Evolutionary conservation across 2,329 filamentous ascomycete species (phyloP).

Genomic region (Annulohypoxylon truncatum): DNA sequence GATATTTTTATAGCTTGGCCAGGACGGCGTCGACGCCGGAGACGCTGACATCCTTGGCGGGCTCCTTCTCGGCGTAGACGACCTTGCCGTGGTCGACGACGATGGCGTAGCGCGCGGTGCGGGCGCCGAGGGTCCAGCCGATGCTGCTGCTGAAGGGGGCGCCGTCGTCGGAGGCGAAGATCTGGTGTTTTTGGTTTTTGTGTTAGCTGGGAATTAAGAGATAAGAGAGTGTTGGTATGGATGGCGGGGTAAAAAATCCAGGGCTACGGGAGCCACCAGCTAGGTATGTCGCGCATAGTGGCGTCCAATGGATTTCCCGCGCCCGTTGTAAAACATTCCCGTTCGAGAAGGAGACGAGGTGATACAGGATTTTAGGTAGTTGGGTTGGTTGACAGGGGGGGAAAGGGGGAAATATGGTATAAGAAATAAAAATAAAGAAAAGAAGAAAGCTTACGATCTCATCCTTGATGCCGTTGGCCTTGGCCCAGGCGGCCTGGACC

Average conservation of each 20-base stretch:
- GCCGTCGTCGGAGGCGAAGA: constrained; percentile 79
- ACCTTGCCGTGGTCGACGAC: constrained; percentile 87
- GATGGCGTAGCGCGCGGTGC: constrained; percentile 83
- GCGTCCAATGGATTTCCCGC: constrained; percentile 9
- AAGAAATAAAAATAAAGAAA: not conserved
- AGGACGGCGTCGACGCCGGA: constrained; percentile 67
- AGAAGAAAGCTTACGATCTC: constrained; percentile 64
- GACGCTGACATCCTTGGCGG: constrained; percentile 53
- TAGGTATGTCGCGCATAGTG: constrained; percentile 11
- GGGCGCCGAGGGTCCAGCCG: constrained; percentile 80
- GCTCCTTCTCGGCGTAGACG: constrained; percentile 81
- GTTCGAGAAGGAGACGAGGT: not conserved
- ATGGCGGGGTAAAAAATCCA: constrained; percentile 2
- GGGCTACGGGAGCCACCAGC: not conserved
- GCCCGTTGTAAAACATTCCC: constrained; percentile 6
- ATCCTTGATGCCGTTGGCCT: constrained; percentile 82
- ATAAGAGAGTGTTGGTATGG: not conserved
- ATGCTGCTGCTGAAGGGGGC: constrained; percentile 81
- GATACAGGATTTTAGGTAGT: not conserved
- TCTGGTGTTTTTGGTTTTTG: constrained; percentile 51
- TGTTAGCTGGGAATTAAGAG: constrained; percentile 10
- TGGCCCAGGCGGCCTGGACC: constrained; percentile 91
- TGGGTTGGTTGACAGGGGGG: too few relatives aligned
- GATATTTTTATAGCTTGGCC: constrained; percentile 64
- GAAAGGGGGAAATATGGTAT: too few relatives aligned